A percentile compares a stretch with the other conserved stretches of the same genome.
Conservation (phyloP, 1,139 yeast species). For the Eremothecium gossypii region DNA sequence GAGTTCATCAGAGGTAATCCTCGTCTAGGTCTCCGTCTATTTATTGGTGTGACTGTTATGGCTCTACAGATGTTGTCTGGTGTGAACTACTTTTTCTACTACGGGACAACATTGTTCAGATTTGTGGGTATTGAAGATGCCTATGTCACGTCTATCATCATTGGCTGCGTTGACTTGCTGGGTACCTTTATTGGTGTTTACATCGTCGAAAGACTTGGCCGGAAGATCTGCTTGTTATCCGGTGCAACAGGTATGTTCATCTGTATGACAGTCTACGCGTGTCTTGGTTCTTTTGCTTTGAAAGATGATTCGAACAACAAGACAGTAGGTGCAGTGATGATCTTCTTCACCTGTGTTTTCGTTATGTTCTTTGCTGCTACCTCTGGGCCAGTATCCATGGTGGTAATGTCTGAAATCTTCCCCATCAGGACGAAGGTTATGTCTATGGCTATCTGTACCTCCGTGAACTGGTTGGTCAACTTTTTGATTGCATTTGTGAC, state of each 20-base stretch:
- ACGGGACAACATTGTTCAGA: conserved; percentile 47
- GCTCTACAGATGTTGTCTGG: conserved; percentile 53
- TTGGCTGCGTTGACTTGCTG: conserved; percentile 66
- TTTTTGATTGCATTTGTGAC: conserved; percentile 66
- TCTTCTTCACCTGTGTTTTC: conserved; percentile 64
- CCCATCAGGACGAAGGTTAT: conserved; percentile 68
- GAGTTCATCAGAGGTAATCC: conserved; percentile 42
- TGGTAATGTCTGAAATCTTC: conserved; percentile 65
- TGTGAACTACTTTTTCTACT: conserved; percentile 48
- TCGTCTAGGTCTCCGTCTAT: conserved; percentile 38
- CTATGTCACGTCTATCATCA: conserved; percentile 48
- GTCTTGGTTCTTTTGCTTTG: conserved; percentile 49
- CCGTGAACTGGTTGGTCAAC: conserved; percentile 68
- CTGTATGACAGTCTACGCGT: conserved; percentile 55
- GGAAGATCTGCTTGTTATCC: conserved; percentile 50
- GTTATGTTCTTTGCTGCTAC: conserved; percentile 72
- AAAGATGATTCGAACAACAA: conserved; percentile 21
- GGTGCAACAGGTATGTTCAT: conserved; percentile 57
- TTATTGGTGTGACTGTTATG: conserved; percentile 46
- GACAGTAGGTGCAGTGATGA: conserved; percentile 59
- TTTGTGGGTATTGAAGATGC: conserved; percentile 39
- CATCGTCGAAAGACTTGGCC: conserved; percentile 59
- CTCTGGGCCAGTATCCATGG: conserved; percentile 79
- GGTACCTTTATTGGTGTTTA: conserved; percentile 66
- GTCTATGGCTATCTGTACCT: conserved; percentile 68